phyloP scores from a whole-genome alignment of 2,329 filamentous ascomycete species.

The Mycosphaerella sp. region DNA sequence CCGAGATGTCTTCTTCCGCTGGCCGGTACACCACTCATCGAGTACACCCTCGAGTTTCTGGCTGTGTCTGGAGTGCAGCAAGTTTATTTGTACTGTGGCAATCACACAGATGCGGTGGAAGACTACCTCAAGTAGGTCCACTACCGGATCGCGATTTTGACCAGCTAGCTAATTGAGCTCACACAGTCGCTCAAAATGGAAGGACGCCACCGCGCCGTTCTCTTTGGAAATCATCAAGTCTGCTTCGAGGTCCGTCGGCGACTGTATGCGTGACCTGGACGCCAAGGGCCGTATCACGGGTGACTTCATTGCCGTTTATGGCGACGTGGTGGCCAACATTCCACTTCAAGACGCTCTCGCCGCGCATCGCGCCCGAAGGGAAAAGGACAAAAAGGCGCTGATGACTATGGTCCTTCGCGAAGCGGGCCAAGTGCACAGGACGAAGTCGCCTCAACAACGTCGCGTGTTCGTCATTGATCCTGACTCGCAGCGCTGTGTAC shows the following conservation, averaged over 20 bases:
- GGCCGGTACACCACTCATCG: constrained; percentile 89
- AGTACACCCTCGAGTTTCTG: constrained; percentile 95
- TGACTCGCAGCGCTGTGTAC: constrained; percentile 71
- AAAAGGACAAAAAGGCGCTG: constrained; percentile 85
- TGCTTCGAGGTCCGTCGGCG: constrained; percentile 78
- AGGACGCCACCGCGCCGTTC: constrained; percentile 69
- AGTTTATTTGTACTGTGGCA: constrained; percentile 84
- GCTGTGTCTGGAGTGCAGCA: constrained; percentile 93
- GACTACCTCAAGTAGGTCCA: constrained; percentile 62
- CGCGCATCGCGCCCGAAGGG: constrained; percentile 71
- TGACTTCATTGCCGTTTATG: constrained; percentile 89
- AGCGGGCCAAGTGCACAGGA: constrained; percentile 67
- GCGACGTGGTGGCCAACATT: constrained; percentile 86
- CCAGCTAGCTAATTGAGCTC: background rate
- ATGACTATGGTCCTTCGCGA: constrained; percentile 93
- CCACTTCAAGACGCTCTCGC: constrained; percentile 72
- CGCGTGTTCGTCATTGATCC: constrained; percentile 85
- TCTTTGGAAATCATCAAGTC: constrained; percentile 80
- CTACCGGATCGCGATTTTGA: background rate
- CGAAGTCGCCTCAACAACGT: constrained; percentile 66
- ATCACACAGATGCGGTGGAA: constrained; percentile 81
- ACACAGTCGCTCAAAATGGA: constrained; percentile 62
- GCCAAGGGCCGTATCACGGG: constrained; percentile 75
- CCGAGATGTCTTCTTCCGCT: constrained; percentile 92
- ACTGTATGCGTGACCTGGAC: constrained; percentile 91